Evolutionary conservation across 2,329 filamentous ascomycete genomes (phyloP), one percentile per base, ranked within the genome.

Genomic region (Colletotrichum brevisporum): DNA sequence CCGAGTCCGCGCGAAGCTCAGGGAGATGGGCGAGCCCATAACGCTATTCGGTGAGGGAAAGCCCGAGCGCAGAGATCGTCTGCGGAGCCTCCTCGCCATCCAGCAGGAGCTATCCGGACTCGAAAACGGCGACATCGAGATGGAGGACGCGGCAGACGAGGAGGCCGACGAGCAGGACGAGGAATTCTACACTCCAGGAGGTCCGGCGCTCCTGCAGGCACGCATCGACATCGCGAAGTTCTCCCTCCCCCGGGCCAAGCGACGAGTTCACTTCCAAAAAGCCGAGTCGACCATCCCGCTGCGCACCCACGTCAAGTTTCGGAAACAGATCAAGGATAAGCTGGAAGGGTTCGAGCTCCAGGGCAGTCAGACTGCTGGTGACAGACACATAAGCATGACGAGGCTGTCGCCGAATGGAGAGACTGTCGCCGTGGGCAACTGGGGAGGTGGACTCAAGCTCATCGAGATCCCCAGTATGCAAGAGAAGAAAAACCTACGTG

Each of bases 21-120:
- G 96, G 73, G 92, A 96, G 75, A 86, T 97, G 72, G 94, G 93
- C n/a, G 93, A 99, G 77, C 96, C 96, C 12, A 90, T 98, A 63
- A 99, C 95, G 0, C 86, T 98, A 0, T 99, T 99, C 73, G 96
- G 95, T 67, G 96, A 99, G 82, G 94, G 93, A 0, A 91, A 91
- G 1, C 91, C 89, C 27, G 95, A 98, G 75, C 87, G 96, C 69
- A 88, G 97, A 83, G 95, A 97, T 77, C 90, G 96, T 72, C 81
- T 99, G 75, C 90, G 96, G 72, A 92, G 94, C 75, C 83, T 98
- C 31, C 84, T 99, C 72, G 91, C 91, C 2, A 89, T 91, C 59
- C 88, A 94, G 72, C 88, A 89, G 1, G 92, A 95, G 77, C 87
- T 88, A 72, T 83, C 83, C 16, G 85, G 82, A 24, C 79, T 84